Evolutionary conservation across 75 land plant genomes (phyloP), one percentile per base, ranked within the genome.

Genomic region (Sequoia sempervirens): DNA sequence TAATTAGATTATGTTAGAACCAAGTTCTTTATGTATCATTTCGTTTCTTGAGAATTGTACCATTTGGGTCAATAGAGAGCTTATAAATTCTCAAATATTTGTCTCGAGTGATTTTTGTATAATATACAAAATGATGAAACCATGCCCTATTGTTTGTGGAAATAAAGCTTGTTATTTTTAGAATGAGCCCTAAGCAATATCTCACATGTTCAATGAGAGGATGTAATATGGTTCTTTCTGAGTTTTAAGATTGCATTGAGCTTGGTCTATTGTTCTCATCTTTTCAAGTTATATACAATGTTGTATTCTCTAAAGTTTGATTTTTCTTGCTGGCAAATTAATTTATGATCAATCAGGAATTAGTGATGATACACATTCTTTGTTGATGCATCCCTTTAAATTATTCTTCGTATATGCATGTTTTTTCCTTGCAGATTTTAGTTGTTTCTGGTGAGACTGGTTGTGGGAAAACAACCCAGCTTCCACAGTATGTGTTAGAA

Each of bases 391-490:
- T 75, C 15, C 26, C 10, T 75, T 40, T 75, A 75, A 10, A 26
- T 37, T 18, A 75, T 20, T 18, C 32, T 45, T 78, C 3, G 28
- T 10, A 11, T 78, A 26, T 43, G 13, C 41, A 5, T 78, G 46
- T n/a, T 12, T 78, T n/a, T 26, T 9, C 13, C 47, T 84, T 79
- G 15, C 83, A 97, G 99, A 98, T 97, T 20, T 41, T 97, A 15
- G 96, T 97, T 13, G 89, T 97, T 80, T 97, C 99, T 23, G 99
- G 99, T 36, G 99, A 97, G 85, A 97, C 99, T 76, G 99, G 99
- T 61, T 97, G 99, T 90, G 99, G 99, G 12, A 97, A 97, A 88
- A 97, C 99, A 43, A 97, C 99, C 26, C 99, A 97, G 82, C 92
- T 97, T 84, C 99, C 99, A 23, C 99, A 97, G 85, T 97, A 93